Evolutionary conservation across 176 grass and related monocot genomes (phyloP).

Genomic region (Avena insularis): DNA sequence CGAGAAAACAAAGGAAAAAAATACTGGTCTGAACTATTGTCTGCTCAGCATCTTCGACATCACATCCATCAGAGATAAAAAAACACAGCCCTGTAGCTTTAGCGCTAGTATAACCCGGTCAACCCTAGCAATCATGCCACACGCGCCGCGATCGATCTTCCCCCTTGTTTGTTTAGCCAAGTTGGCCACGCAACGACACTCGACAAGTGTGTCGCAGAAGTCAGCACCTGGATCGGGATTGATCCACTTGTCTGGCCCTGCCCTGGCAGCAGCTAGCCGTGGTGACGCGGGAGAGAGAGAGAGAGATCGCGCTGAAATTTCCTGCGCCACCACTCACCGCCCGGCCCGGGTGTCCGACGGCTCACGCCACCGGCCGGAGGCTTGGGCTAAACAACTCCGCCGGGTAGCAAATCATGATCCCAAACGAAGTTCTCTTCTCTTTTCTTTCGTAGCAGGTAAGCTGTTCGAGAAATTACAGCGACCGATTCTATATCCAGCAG

Average conservation of each 20-base stretch:
- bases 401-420: constrained; percentile 36
- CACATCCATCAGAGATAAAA: neutral
- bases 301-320: constrained; percentile 5
- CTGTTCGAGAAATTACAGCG: constrained; percentile 3
- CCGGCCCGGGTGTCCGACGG: constrained; percentile 7
- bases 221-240: constrained; percentile 3
- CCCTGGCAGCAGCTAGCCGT: neutral
- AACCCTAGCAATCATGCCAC: constrained; percentile 13
- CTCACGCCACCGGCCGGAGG: constrained; percentile 43
- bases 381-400: constrained; percentile 21
- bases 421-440: constrained; percentile 32
- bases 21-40: constrained; percentile 37
- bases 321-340: neutral
- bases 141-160: constrained; percentile 22
- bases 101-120: constrained; percentile 21
- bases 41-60: constrained; percentile 14
- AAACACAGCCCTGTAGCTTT: neutral
- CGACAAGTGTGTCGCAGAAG: constrained; percentile 27
- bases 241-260: neutral
- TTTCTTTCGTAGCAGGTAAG: constrained; percentile 52
- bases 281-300: constrained; percentile 38
- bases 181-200: neutral
- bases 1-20: neutral
- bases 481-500: neutral
- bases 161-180: neutral